Base-by-base conservation (phyloP, 352 stramenopile species). In the Pythium folliculosum region DNA sequence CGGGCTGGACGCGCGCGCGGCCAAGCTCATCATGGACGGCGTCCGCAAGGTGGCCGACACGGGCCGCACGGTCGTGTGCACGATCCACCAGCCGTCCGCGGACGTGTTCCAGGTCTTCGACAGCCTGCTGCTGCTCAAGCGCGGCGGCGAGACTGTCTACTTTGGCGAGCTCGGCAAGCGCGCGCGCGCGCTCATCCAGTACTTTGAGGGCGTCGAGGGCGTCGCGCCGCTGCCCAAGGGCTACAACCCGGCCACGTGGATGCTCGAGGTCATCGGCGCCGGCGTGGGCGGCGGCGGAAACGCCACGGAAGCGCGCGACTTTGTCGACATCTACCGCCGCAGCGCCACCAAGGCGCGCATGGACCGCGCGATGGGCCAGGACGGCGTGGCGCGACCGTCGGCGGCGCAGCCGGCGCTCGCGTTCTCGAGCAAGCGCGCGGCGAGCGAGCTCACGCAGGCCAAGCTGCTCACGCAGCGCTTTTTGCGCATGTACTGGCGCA, bases 101-200 rank as follows among this genome's bases (percentile, higher is more conserved):
- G 87, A 97, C 38, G 85, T 98, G 1, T 97, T 98, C 32, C 82
- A 88, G 19, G 82, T 91, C 12, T 97, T 98, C 65, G 90, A 98
- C 72, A 84, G 85, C 27, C 56, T 97, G 2, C 77, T 97, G 52
- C 67, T 98, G 6, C 75, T 98, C 47, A 87, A 90, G 56, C 77
- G 77, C 14, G 85, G 82, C 14, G 84, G 84, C 4, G 72, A 88
- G 50, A 80, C 67, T 0, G 77, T 89, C 17, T 93, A 80, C 50
- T 82, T 94, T 30, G 77, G 75, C n/a, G 69, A 77, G 13, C 49
- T 88, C 8, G 91, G 91, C 47, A 49, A 82, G 21, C 64, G 81
- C 21, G 71, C 71, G 50, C 63, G 60, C 35, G 75, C 75, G 7
- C 64, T 89, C 37, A 40, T 89, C 40, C 60, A 75, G 22, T 88